Conservation (phyloP, 805 yeast species). For the Scheffersomyces lignosus region DNA sequence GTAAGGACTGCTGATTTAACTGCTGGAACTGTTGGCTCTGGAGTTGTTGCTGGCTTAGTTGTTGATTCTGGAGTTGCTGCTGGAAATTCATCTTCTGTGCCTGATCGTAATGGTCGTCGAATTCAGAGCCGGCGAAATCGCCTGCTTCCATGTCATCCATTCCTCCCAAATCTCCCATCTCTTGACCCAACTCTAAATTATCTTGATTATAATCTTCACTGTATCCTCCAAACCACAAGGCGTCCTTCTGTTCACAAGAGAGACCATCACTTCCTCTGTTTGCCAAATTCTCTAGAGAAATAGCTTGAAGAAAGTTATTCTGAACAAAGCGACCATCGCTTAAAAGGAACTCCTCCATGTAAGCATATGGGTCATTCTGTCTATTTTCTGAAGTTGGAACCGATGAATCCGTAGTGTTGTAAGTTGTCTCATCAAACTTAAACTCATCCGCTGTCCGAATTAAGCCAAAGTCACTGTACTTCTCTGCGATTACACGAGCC, state of each 20-base stretch:
- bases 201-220: slow-evolving; percentile 10
- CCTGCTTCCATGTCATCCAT: slow-evolving; percentile 25
- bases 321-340: slow-evolving; percentile 43
- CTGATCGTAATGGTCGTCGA: slow-evolving; percentile 27
- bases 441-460: slow-evolving; percentile 47
- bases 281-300: slow-evolving; percentile 30
- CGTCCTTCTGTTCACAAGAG: slow-evolving; percentile 22
- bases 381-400: slow-evolving; percentile 16
- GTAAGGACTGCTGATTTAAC: slow-evolving; percentile 5
- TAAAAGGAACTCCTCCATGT: slow-evolving; percentile 34
- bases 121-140: slow-evolving; percentile 27
- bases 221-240: slow-evolving; percentile 18
- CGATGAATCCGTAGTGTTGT: slow-evolving; percentile 23
- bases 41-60: slow-evolving; percentile 21
- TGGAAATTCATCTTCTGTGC: slow-evolving; percentile 1
- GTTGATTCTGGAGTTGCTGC: slow-evolving; percentile 12
- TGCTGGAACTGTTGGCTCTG: slow-evolving; percentile 17
- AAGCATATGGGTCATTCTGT: slow-evolving; percentile 21
- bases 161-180: too few relatives aligned
- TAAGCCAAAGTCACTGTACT: slow-evolving; percentile 51
- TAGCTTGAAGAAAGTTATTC: slow-evolving; percentile 38
- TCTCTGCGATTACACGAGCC: slow-evolving; percentile 52
- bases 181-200: slow-evolving; percentile 20
- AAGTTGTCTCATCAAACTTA: slow-evolving; percentile 35
- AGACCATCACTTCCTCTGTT: slow-evolving; percentile 8